Evolutionary conservation across 306 rosid species (phyloP).

Genomic region (Rosa persica): DNA sequence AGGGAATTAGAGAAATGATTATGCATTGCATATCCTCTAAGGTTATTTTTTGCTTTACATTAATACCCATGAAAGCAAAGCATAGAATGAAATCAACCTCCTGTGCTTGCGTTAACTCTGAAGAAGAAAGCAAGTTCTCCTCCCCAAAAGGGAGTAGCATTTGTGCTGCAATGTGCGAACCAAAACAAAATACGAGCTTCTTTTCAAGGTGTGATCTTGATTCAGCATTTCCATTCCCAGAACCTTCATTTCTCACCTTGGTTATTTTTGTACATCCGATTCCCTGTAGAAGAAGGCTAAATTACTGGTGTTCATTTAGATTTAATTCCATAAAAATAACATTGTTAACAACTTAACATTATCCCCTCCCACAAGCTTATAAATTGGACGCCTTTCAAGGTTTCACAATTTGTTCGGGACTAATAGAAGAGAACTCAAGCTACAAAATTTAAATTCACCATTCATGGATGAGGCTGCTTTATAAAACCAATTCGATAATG

Average conservation of each 20-base stretch:
- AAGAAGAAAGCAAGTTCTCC: slow-evolving; percentile 80
- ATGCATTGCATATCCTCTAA: slow-evolving; percentile 7
- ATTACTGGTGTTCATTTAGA: slow-evolving; percentile 27
- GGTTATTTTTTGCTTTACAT: slow-evolving; percentile 14
- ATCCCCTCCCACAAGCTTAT: background rate
- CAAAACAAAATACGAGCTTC: slow-evolving; percentile 94
- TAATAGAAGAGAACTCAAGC: slow-evolving; percentile 10
- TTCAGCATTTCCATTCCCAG: slow-evolving; percentile 62
- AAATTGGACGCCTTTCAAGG: background rate
- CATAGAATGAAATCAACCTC: slow-evolving; percentile 56
- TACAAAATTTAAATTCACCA: background rate
- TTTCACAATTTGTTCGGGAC: slow-evolving; percentile 6
- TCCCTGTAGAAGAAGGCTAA: slow-evolving; percentile 55
- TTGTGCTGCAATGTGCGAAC: slow-evolving; percentile 84
- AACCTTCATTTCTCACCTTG: slow-evolving; percentile 68
- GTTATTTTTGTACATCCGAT: slow-evolving; percentile 95
- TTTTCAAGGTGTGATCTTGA: slow-evolving; percentile 96
- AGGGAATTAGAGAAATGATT: background rate
- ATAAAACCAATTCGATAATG: background rate
- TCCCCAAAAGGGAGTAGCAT: slow-evolving; percentile 97
- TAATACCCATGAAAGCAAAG: slow-evolving; percentile 27
- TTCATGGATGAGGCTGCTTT: background rate
- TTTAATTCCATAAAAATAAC: background rate
- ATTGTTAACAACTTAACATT: background rate
- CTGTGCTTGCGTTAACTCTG: slow-evolving; percentile 84